Base-by-base conservation (phyloP, 805 yeast genomes). In the Ogataea sp. region DNA sequence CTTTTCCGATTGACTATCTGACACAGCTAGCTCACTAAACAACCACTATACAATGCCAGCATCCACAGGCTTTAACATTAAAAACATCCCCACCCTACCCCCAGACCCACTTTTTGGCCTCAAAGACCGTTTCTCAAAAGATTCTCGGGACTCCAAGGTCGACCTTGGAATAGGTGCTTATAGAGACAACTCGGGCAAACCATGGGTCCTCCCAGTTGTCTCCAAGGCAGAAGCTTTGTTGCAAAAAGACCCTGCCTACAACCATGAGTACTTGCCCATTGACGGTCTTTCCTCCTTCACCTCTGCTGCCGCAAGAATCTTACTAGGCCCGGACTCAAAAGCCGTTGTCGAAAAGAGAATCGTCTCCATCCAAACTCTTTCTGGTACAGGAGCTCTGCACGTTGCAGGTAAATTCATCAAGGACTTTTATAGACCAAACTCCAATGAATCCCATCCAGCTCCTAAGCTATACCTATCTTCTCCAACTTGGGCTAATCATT, bases 401-500 rank as follows among this genome's bases (percentile, higher is more conserved):
- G 65, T 89, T 51, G 93, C 89, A 24, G 96, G 87, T n/a, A 62
- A 64, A 41, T 80, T 83, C 52, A 62, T 83, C 48, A 64, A 71
- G 53, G 65, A 71, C 31, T 77, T 75, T 52, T 73, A 68, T 50
- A 59, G 56, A 28, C 33, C 33, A 17, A 18, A 11, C 11, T 52
- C 53, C 29, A 50, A 51, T 20, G 32, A 43, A 17, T 52, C 51
- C 17, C 24, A 42, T 21, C 39, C 41, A 8, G 65, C 57, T 38
- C 68, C 58, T 42, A 62, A 68, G 20, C 69, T 89, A 36, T 87
- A 86, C 60, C 56, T 89, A 38, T 83, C 95, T 13, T 66, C 73
- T 43, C 98, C 98, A 48, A 88, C 97, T n/a, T 90, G 98, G 98
- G 95, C 93, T 39, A 93, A 93, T 68, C 98, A 90, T 66, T 70